phyloP scores from a whole-genome alignment of 2,329 filamentous ascomycete species.

The Sporothrix brunneoviolacea region DNA sequence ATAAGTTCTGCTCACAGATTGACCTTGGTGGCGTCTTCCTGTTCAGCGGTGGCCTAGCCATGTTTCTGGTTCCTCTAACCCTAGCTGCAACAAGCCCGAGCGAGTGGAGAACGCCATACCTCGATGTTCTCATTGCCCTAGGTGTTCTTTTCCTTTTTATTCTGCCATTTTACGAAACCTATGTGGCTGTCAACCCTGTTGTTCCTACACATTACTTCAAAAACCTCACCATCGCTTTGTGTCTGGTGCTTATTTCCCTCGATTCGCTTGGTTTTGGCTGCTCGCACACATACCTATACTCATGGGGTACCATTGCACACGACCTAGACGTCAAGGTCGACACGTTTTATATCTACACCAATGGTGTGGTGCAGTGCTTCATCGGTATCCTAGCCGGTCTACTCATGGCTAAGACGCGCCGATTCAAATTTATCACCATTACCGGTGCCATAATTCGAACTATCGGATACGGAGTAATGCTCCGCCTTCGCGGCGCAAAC shows the following conservation, averaged over 20 bases:
- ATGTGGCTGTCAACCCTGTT: conserved; percentile 46
- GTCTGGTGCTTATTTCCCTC: conserved; percentile 54
- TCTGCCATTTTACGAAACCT: conserved; percentile 49
- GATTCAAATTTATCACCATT: conserved; percentile 54
- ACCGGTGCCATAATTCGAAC: conserved; percentile 47
- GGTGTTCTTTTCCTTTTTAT: conserved; percentile 33
- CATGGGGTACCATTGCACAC: too few relatives aligned
- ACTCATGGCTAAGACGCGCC: conserved; percentile 54
- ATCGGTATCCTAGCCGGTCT: conserved; percentile 53
- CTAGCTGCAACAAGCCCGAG: conserved; percentile 24
- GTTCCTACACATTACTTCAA: conserved; percentile 54
- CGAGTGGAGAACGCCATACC: conserved; percentile 33
- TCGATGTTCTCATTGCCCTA: conserved; percentile 36
- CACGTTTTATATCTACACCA: conserved; percentile 53
- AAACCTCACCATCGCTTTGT: conserved; percentile 60
- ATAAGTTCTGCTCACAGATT: too few relatives aligned
- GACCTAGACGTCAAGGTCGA: too few relatives aligned
- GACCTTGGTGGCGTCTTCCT: conserved; percentile 44
- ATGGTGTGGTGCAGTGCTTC: conserved; percentile 58
- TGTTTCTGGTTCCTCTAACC: conserved; percentile 43
- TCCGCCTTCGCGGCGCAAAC: conserved; percentile 31
- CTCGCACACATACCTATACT: conserved; percentile 54
- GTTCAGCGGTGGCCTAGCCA: conserved; percentile 39
- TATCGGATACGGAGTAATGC: conserved; percentile 45
- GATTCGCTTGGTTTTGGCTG: conserved; percentile 41